Evolutionary conservation across 116 monocot species (phyloP).

Genomic region (Iris pallida): DNA sequence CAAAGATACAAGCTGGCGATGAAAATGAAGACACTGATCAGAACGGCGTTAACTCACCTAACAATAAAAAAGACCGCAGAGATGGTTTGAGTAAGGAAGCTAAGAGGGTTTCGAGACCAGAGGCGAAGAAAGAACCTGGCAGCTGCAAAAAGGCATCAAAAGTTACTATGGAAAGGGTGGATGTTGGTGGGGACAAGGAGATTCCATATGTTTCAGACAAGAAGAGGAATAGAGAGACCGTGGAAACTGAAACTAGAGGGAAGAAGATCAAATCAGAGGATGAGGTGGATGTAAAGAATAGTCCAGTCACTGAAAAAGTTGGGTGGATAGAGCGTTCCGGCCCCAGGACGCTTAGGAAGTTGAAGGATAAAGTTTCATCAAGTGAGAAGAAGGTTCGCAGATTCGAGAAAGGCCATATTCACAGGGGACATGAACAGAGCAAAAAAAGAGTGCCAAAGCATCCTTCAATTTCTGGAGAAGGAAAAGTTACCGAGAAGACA

Average conservation of each 20-base stretch:
- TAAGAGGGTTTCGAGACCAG: not conserved
- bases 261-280: constrained; percentile 22
- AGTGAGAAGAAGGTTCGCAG: constrained; percentile 21
- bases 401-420: not conserved
- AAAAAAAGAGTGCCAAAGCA: constrained; percentile 2
- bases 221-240: constrained; percentile 10
- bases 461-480: constrained; percentile 10
- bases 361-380: constrained; percentile 21
- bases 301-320: not conserved
- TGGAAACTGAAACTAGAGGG: constrained; percentile 1
- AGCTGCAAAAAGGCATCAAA: too few relatives aligned
- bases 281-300: not conserved
- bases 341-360: constrained; percentile 2
- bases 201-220: not conserved
- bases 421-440: constrained; percentile 8
- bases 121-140: not conserved
- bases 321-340: constrained; percentile 1
- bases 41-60: not conserved
- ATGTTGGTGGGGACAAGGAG: not conserved
- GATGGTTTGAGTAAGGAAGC: not conserved
- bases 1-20: too few relatives aligned
- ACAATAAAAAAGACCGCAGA: not conserved
- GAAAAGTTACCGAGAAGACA: constrained; percentile 13
- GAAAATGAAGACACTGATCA: not conserved
- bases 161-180: constrained; percentile 4